These are phyloP conservation scores for Marasmius tenuissimus DNA, from an alignment of 1,284 basidiomycete species.

Conservation along the genomic window DNA sequence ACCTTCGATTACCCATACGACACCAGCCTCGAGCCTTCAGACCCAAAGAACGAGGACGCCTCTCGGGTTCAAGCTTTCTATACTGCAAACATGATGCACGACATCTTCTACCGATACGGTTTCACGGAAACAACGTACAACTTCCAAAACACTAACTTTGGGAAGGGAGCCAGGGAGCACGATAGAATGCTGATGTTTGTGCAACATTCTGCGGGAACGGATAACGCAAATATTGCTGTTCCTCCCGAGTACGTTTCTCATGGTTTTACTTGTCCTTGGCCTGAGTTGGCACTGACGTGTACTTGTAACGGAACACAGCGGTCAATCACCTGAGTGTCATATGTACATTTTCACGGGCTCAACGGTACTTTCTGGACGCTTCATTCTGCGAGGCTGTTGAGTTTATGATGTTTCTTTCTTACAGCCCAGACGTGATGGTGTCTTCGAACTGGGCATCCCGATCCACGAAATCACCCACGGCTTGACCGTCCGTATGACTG, in stretches of 20 bases:
- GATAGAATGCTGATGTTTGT: slow-evolving; percentile 35
- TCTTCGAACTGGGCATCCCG: neutral
- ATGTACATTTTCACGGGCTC: slow-evolving; percentile 40
- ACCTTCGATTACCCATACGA: slow-evolving; percentile 32
- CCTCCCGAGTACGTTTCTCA: slow-evolving; percentile 37
- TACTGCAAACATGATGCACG: slow-evolving; percentile 33
- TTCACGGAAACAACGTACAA: slow-evolving; percentile 38
- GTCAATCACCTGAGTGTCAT: slow-evolving; percentile 24
- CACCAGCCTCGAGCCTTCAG: slow-evolving; percentile 13
- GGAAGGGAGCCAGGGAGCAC: slow-evolving; percentile 31
- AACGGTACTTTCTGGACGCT: slow-evolving; percentile 14
- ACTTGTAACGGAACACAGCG: slow-evolving; percentile 15
- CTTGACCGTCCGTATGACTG: slow-evolving; percentile 36
- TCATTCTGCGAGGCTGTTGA: neutral
- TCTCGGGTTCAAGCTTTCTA: slow-evolving; percentile 39
- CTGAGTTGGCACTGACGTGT: neutral
- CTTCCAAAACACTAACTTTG: slow-evolving; percentile 39
- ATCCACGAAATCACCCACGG: slow-evolving; percentile 29
- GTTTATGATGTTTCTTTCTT: neutral
- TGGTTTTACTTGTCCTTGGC: neutral
- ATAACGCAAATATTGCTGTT: slow-evolving; percentile 45
- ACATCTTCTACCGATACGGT: slow-evolving; percentile 10
- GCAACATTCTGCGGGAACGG: slow-evolving; percentile 31
- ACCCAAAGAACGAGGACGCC: slow-evolving; percentile 26
- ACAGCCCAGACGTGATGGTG: slow-evolving; percentile 8